Conservation (phyloP, 169 alveolate genomes). For the Theileria luwenshuni region DNA sequence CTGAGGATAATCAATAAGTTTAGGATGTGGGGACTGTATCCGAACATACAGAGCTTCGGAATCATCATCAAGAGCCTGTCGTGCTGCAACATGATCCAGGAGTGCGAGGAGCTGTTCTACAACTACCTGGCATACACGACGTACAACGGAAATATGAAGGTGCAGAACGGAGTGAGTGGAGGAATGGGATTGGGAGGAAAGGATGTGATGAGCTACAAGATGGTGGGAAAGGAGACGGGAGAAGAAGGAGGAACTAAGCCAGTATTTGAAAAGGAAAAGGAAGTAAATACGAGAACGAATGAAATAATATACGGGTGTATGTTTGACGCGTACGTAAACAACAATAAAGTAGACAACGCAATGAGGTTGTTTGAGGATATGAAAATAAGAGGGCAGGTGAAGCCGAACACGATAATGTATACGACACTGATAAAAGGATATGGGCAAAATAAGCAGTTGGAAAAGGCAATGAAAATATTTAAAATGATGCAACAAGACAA, state of each 20-base stretch:
- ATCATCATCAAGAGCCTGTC: slow-evolving; percentile 58
- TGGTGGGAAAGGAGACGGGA: neutral
- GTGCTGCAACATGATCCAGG: slow-evolving; percentile 56
- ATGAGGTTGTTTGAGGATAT: slow-evolving; percentile 84
- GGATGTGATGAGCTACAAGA: slow-evolving; percentile 3
- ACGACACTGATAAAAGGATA: slow-evolving; percentile 91
- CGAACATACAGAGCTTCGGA: slow-evolving; percentile 68
- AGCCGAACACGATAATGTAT: slow-evolving; percentile 89
- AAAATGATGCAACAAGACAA: slow-evolving; percentile 79
- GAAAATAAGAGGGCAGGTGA: slow-evolving; percentile 75
- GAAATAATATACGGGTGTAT: slow-evolving; percentile 89
- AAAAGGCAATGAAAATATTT: slow-evolving; percentile 81
- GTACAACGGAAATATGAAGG: neutral
- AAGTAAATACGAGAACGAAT: slow-evolving; percentile 71
- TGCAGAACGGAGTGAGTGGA: neutral
- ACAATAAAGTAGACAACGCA: slow-evolving; percentile 86
- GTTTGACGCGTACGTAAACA: slow-evolving; percentile 91
- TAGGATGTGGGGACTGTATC: slow-evolving; percentile 62
- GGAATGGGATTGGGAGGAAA: slow-evolving; percentile 30
- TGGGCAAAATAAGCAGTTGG: slow-evolving; percentile 81
- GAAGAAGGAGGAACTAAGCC: neutral
- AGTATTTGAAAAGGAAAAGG: neutral
- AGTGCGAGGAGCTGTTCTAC: slow-evolving; percentile 34
- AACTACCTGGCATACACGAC: neutral
- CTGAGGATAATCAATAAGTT: slow-evolving; percentile 40